Base-by-base conservation (phyloP, 2,329 filamentous ascomycete species). In the Neonectria punicea region DNA sequence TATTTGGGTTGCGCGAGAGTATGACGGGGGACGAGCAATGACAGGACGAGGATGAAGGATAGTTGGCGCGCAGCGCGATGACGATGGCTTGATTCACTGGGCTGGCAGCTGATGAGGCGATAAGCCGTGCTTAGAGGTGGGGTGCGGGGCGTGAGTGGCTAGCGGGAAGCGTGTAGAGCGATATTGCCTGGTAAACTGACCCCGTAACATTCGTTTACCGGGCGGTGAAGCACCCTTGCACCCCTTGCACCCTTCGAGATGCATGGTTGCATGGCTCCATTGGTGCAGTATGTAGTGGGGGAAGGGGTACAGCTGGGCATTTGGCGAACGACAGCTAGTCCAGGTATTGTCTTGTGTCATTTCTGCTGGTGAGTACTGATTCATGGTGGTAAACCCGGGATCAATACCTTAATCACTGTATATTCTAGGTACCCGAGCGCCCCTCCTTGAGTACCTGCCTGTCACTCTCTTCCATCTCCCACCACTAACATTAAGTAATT, bases 91-190 rank as follows among this genome's bases (percentile, higher is more conserved):
- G 67, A 69, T 65, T 63, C 53, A 43, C 36, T 41, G 22, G 22
- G 22, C 22, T 55, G 58, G 53, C 53, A 65, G 67, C 54, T 63
- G 60, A 67, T 63, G 59, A 65, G 58, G 63, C 61, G 66, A 68
- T 68, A 67, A 68, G 66, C 57, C 65, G 61, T 49, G 63, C 60
- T 44, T 14, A 67, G 63, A 72, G 67, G 71, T 70, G 69, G 68
- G 71, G 71, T 57, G 60, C 55, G 63, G 68, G 61, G 53, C 56
- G 30, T 36, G 46, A 46, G 28, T 51, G 43, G 28, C 46, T 39
- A 34, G 60, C 36, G 44, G 41, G 69, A n/a, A 66, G 58, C 55
- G 68, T n/a, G 20, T 54, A 53, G 43, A 55, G 28, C 32, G 46
- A 55, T 49, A 44, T 54, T 39, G 14, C n/a, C 25, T 44, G 36